Evolutionary conservation across 1,284 basidiomycete species (phyloP).

Genomic region (Volvariella volvacea): DNA sequence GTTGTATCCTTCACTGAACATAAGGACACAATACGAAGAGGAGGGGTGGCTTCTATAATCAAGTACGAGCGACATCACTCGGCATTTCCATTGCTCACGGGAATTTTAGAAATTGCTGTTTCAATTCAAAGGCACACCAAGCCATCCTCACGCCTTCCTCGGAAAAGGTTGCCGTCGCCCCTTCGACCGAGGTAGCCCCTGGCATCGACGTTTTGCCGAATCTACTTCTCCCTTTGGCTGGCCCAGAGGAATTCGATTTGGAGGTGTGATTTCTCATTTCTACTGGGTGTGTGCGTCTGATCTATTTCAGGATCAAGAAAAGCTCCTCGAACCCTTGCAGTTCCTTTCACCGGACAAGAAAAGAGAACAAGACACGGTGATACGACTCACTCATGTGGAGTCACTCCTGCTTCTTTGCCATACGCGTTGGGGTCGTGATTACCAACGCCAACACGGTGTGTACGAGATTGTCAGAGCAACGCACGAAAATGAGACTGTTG

Average conservation of each 20-base stretch:
- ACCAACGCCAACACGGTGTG: conserved; percentile 74
- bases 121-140: conserved; percentile 59
- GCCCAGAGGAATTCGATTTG: conserved; percentile 89
- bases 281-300: conserved; percentile 9
- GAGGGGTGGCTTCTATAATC: conserved; percentile 79
- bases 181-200: conserved; percentile 52
- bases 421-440: conserved; percentile 82
- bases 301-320: conserved; percentile 74
- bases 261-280: conserved; percentile 45
- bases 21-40: conserved; percentile 75
- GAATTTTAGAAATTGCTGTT: conserved; percentile 68
- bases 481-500: conserved; percentile 77
- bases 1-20: conserved; percentile 87
- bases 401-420: conserved; percentile 86
- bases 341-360: conserved; percentile 83
- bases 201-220: conserved; percentile 81
- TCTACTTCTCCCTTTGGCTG: conserved; percentile 87
- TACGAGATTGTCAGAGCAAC: conserved; percentile 83
- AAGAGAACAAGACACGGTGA: conserved; percentile 74
- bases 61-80: conserved; percentile 47
- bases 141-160: conserved; percentile 64
- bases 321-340: conserved; percentile 79
- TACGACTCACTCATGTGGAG: conserved; percentile 86
- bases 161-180: conserved; percentile 39
- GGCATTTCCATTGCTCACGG: conserved; percentile 6